phyloP scores from a whole-genome alignment of 441 rosid species.

The Isatis lusitanica region DNA sequence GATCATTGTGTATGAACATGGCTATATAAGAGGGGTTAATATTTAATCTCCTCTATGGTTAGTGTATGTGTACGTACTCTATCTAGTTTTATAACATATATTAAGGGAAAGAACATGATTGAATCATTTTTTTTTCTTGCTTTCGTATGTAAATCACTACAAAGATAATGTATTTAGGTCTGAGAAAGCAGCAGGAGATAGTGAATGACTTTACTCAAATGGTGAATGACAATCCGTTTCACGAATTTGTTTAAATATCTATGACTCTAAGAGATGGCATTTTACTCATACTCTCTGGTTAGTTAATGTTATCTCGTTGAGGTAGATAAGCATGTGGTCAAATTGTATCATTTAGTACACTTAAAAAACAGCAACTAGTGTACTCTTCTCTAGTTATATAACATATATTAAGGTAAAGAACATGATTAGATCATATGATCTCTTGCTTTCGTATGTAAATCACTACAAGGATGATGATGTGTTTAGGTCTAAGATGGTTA shows the following conservation, averaged over 20 bases:
- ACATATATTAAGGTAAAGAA: neutral
- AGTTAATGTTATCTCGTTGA: slow-evolving; percentile 25
- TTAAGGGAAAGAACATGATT: slow-evolving; percentile 29
- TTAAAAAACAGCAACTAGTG: slow-evolving; percentile 5
- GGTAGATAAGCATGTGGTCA: neutral
- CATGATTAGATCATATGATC: slow-evolving; percentile 33
- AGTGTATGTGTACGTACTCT: neutral
- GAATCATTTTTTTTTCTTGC: slow-evolving; percentile 27
- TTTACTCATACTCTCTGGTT: neutral
- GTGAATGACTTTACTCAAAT: slow-evolving; percentile 26
- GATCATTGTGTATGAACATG: too few species aligned
- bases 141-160: slow-evolving; percentile 21
- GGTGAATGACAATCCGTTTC: neutral
- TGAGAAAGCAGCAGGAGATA: slow-evolving; percentile 17
- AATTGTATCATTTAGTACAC: slow-evolving; percentile 3
- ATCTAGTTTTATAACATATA: neutral
- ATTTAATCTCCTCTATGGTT: too few species aligned
- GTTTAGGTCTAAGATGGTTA: slow-evolving; percentile 34
- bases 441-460: slow-evolving; percentile 30
- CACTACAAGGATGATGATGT: slow-evolving; percentile 28
- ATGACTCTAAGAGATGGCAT: neutral
- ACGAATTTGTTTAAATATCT: neutral
- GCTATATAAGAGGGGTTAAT: too few species aligned
- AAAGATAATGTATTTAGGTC: slow-evolving; percentile 26
- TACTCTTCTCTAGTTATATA: neutral